phyloP scores from a whole-genome alignment of 106 monocot genomes.

The Posidonia australis region DNA sequence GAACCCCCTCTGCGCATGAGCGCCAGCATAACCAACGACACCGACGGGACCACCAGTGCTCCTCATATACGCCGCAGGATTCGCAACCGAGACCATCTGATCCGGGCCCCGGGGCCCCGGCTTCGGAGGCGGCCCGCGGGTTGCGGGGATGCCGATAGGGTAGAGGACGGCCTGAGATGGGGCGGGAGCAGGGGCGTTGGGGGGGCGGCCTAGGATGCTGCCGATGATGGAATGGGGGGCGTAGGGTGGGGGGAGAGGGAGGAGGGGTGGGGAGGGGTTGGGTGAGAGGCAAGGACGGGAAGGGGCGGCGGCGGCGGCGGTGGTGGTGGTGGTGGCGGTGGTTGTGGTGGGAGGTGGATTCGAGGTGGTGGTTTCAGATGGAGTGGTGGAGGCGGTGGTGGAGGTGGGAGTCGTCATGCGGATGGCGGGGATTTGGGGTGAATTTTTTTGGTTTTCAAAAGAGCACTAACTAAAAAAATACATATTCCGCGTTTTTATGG shows the following conservation, averaged over 20 bases:
- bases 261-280: not conserved
- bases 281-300: not conserved
- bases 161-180: not conserved
- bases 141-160: not conserved
- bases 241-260: not conserved
- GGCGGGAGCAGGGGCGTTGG: not conserved
- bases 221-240: not conserved
- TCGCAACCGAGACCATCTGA: not conserved
- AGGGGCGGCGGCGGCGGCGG: not conserved
- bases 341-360: too few species aligned
- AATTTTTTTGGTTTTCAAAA: too few species aligned
- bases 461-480: too few species aligned
- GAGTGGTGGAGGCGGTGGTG: too few species aligned
- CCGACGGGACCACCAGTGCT: not conserved
- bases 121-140: not conserved
- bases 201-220: constrained; percentile 4
- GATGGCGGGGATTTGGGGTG: too few species aligned
- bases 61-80: not conserved
- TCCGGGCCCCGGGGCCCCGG: not conserved
- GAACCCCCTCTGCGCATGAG: not conserved
- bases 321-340: not conserved
- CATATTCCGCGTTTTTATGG: too few species aligned
- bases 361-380: too few species aligned
- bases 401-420: too few species aligned
- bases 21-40: not conserved